These are phyloP conservation scores for Boletus sp. DNA, from an alignment of 768 basidiomycete species.

Conservation along the genomic window DNA sequence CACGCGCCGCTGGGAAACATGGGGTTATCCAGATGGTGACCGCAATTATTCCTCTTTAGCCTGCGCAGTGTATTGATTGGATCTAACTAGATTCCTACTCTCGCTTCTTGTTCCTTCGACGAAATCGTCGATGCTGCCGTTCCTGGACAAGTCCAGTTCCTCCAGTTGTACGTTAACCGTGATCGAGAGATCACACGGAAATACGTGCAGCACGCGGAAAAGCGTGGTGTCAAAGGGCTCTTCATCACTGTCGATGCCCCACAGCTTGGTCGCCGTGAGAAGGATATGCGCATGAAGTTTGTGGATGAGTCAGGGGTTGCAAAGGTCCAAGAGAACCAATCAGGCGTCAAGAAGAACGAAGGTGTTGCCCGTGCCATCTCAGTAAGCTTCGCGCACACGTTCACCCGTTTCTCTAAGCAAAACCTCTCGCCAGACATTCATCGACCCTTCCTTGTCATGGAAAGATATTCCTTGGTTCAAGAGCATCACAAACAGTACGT, in stretches of 20 bases:
- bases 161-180: constrained; percentile 88
- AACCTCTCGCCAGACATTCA: constrained; percentile 62
- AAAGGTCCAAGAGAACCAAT: constrained; percentile 25
- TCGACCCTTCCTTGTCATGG: constrained; percentile 88
- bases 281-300: constrained; percentile 95
- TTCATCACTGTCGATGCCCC: constrained; percentile 97
- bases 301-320: constrained; percentile 54
- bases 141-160: constrained; percentile 74
- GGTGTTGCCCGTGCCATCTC: constrained; percentile 92
- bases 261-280: constrained; percentile 87
- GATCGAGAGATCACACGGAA: constrained; percentile 82
- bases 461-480: constrained; percentile 60
- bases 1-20: constrained; percentile 77
- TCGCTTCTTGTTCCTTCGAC: constrained; percentile 91
- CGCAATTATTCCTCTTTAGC: not conserved
- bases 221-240: constrained; percentile 81
- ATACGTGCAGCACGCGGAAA: constrained; percentile 84
- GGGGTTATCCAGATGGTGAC: constrained; percentile 68
- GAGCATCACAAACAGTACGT: constrained; percentile 61
- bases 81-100: constrained; percentile 85
- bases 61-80: not conserved
- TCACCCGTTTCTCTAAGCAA: constrained; percentile 31
- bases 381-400: constrained; percentile 39
- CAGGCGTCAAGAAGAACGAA: constrained; percentile 42
- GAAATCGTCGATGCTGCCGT: constrained; percentile 82